These are phyloP conservation scores for Xylaria cubensis DNA, from an alignment of 495 filamentous ascomycete genomes.

Conservation along the genomic window DNA sequence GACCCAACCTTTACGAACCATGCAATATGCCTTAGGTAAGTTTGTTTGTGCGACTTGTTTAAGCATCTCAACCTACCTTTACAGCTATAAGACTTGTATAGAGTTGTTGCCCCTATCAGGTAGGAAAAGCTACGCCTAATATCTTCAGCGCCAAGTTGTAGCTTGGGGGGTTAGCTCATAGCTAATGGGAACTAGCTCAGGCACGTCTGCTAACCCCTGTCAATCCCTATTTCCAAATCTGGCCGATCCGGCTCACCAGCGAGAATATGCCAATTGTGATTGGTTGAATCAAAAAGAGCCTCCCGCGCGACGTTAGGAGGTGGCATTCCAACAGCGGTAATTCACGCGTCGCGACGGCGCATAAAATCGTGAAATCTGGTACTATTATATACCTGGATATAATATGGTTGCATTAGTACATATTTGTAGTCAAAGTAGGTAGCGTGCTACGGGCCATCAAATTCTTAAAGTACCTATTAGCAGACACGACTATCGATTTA, in stretches of 20 bases:
- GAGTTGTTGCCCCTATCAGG: neutral
- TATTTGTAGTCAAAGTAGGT: neutral
- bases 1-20: neutral
- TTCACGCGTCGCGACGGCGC: slow-evolving; percentile 12
- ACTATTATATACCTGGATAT: slow-evolving; percentile 2
- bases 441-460: neutral
- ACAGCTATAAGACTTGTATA: neutral
- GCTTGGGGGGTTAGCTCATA: neutral
- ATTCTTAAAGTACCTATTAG: neutral
- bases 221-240: slow-evolving; percentile 22
- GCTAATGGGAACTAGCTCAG: slow-evolving; percentile 2
- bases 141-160: no score
- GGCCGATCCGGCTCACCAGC: slow-evolving; percentile 16
- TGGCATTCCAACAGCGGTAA: neutral
- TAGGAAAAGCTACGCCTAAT: neutral
- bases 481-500: neutral
- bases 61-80: neutral
- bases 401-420: neutral
- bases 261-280: neutral
- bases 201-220: slow-evolving; percentile 8
- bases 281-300: neutral
- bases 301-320: slow-evolving; percentile 11
- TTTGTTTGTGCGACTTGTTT: neutral
- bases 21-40: neutral
- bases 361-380: slow-evolving; percentile 10